phyloP scores from a whole-genome alignment of 805 yeast genomes.

The Phaffomyces antillensis region DNA sequence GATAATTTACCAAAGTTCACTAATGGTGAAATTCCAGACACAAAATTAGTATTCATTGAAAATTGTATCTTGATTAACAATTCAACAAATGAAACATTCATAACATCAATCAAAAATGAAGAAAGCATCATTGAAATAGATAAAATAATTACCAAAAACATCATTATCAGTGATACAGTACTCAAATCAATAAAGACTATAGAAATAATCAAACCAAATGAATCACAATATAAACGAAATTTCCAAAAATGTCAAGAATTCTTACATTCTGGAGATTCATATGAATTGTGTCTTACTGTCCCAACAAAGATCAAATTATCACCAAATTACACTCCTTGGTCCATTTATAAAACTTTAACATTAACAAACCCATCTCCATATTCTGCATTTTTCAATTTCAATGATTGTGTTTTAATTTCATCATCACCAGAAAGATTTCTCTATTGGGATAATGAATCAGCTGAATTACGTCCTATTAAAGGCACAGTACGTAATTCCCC shows the following conservation, averaged over 20 bases:
- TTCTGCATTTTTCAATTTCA: conserved; percentile 72
- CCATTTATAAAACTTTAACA: conserved; percentile 65
- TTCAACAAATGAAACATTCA: conserved; percentile 34
- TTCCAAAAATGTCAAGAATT: conserved; percentile 60
- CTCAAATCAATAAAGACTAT: conserved; percentile 14
- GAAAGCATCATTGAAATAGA: conserved; percentile 19
- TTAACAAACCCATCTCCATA: conserved; percentile 86
- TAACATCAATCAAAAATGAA: conserved; percentile 38
- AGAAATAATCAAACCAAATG: conserved; percentile 42
- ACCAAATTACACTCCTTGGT: conserved; percentile 55
- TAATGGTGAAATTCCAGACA: conserved; percentile 50
- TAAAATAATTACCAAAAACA: conserved; percentile 1
- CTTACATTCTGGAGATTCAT: conserved; percentile 78
- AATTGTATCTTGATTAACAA: conserved; percentile 54
- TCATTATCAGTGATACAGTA: neutral
- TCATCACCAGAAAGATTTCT: conserved; percentile 94
- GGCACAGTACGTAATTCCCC: conserved; percentile 80
- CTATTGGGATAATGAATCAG: conserved; percentile 53
- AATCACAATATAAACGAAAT: conserved; percentile 43
- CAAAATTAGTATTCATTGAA: conserved; percentile 66
- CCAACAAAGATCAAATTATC: conserved; percentile 57
- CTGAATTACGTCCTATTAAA: conserved; percentile 90
- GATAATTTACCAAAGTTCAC: conserved; percentile 32
- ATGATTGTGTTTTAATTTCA: conserved; percentile 52
- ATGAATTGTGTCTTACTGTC: conserved; percentile 86